Conservation (phyloP, 768 basidiomycete genomes). For the Pleurotus ostreatus region DNA sequence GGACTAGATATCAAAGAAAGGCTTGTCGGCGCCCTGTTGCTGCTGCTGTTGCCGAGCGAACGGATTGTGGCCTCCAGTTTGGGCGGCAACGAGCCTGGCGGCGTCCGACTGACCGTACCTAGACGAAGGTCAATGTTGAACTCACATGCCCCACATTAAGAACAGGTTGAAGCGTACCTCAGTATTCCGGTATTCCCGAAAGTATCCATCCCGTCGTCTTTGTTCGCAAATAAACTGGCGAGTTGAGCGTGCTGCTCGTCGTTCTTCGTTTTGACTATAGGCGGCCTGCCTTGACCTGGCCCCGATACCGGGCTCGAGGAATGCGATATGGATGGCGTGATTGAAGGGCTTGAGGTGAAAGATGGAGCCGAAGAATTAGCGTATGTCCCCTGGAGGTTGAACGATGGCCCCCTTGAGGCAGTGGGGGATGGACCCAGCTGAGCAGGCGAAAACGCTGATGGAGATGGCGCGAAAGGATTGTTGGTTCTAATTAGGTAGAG, state of each 20-base stretch:
- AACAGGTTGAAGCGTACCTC: slow-evolving; percentile 40
- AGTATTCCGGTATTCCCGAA: slow-evolving; percentile 87
- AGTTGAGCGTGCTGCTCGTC: slow-evolving; percentile 74
- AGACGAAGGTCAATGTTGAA: slow-evolving; percentile 17
- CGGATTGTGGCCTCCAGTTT: not conserved
- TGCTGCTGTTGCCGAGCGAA: not conserved
- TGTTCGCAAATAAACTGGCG: slow-evolving; percentile 78
- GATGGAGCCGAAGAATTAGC: slow-evolving; percentile 46
- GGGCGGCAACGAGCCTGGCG: not conserved
- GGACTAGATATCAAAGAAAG: not conserved
- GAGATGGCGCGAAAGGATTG: slow-evolving; percentile 84
- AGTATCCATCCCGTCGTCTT: slow-evolving; percentile 92
- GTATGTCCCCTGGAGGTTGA: slow-evolving; percentile 71
- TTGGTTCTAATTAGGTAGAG: slow-evolving; percentile 61
- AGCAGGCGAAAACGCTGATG: slow-evolving; percentile 24
- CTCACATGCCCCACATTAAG: not conserved
- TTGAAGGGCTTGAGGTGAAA: slow-evolving; percentile 37
- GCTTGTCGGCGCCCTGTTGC: not conserved
- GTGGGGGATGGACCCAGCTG: slow-evolving; percentile 14
- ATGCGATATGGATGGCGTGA: slow-evolving; percentile 26
- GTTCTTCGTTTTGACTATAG: slow-evolving; percentile 18
- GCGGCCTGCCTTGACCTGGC: not conserved
- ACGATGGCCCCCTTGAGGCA: slow-evolving; percentile 38
- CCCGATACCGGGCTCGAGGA: slow-evolving; percentile 9
- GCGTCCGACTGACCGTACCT: not conserved